A percentile compares a stretch with the other conserved stretches of the same genome.
Evolutionary conservation across 2,329 filamentous ascomycete genomes (phyloP).

Genomic region (Alternaria sp.): DNA sequence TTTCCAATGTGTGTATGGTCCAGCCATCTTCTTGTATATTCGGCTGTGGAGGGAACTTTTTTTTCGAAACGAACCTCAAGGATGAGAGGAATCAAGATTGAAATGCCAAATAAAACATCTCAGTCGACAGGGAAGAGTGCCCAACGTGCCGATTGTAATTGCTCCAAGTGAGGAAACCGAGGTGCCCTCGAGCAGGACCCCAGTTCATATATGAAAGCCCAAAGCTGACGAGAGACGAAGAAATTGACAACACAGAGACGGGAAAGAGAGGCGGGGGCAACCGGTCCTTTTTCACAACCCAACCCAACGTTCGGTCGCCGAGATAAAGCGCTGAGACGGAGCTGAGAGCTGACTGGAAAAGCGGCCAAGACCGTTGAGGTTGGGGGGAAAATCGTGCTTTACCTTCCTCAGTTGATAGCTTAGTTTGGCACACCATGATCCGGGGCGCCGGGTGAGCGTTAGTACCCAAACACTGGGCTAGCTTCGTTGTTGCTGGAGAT

Average conservation of each 20-base stretch:
- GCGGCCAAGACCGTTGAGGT: background rate
- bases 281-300: background rate
- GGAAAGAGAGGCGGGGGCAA: background rate
- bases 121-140: background rate
- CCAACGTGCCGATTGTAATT: background rate
- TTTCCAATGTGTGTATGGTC: background rate
- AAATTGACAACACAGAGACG: background rate
- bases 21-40: conserved; percentile 2
- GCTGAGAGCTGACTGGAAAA: background rate
- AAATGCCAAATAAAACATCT: background rate
- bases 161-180: background rate
- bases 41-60: background rate
- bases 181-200: background rate
- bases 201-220: background rate
- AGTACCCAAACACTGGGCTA: background rate
- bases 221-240: background rate
- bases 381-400: background rate
- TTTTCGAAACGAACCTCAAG: background rate
- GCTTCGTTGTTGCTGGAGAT: background rate
- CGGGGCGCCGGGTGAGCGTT: background rate
- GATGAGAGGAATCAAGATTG: background rate
- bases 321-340: background rate
- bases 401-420: background rate
- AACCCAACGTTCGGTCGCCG: background rate
- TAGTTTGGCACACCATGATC: background rate